These are phyloP conservation scores for Penicillium sp. DNA, from an alignment of 2,329 filamentous ascomycete genomes.

Conservation along the genomic window DNA sequence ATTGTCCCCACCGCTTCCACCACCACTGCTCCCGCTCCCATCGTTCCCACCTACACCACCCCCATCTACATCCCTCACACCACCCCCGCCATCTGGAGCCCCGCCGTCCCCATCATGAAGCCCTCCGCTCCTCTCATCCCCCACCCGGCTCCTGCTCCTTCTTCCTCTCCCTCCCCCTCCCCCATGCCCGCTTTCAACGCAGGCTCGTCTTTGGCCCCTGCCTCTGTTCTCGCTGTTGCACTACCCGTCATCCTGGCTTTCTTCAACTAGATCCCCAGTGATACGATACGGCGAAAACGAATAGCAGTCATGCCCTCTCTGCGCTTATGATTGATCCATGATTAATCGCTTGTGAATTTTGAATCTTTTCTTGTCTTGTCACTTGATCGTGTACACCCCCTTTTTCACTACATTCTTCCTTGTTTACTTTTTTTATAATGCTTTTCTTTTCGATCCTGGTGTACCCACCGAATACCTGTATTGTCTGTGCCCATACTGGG, in stretches of 20 bases:
- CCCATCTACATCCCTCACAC: slow-evolving; percentile 20
- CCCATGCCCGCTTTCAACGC: slow-evolving; percentile 20
- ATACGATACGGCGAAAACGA: slow-evolving; percentile 1
- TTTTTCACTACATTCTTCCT: not conserved
- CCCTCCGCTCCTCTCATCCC: slow-evolving; percentile 22
- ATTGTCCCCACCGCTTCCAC: slow-evolving; percentile 5
- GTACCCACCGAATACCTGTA: slow-evolving; percentile 7
- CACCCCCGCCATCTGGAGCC: slow-evolving; percentile 13
- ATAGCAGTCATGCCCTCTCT: not conserved
- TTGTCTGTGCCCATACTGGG: slow-evolving; percentile 2
- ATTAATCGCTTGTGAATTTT: slow-evolving; percentile 1
- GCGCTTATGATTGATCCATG: slow-evolving; percentile 6
- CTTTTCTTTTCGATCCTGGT: not conserved
- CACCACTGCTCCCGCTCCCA: slow-evolving; percentile 1
- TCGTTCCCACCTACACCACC: slow-evolving; percentile 19
- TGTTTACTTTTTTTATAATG: slow-evolving; percentile 3
- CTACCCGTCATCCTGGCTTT: slow-evolving; percentile 20
- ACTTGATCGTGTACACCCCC: not conserved
- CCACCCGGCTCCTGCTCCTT: slow-evolving; percentile 13
- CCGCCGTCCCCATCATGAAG: slow-evolving; percentile 5
- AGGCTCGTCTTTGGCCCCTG: slow-evolving; percentile 18
- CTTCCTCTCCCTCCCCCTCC: not conserved
- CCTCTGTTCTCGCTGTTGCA: slow-evolving; percentile 16
- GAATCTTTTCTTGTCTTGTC: not conserved
- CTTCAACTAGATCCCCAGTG: slow-evolving; percentile 15